Conservation (phyloP, 1,139 yeast species). For the Geotrichum carabidarum region DNA sequence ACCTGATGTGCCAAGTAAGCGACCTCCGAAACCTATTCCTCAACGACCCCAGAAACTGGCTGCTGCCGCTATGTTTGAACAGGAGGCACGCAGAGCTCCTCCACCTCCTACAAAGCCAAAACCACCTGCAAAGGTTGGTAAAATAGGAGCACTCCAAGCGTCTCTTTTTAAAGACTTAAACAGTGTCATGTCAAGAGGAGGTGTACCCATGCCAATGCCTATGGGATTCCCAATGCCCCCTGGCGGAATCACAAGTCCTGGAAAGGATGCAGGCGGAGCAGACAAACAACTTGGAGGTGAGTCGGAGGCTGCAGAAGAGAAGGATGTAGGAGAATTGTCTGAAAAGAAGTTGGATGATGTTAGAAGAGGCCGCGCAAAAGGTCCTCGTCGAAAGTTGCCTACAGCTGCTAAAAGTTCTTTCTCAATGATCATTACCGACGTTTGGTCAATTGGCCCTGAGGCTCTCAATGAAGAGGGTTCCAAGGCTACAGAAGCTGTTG, state of each 20-base stretch:
- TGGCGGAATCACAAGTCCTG: constrained; percentile 9
- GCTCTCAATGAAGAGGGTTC: not conserved
- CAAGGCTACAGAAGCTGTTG: not conserved
- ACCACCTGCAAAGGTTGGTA: constrained; percentile 17
- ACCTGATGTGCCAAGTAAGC: not conserved
- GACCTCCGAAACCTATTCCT: constrained; percentile 13
- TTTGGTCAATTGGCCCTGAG: constrained; percentile 29
- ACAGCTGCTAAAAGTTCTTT: constrained; percentile 38
- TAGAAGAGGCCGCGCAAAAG: constrained; percentile 56
- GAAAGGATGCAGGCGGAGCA: constrained; percentile 21
- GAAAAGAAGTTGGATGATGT: constrained; percentile 30
- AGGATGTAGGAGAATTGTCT: constrained; percentile 12
- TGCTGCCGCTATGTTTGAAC: constrained; percentile 11
- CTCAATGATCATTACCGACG: constrained; percentile 24
- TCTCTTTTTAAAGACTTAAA: constrained; percentile 36
- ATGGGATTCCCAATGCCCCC: constrained; percentile 25
- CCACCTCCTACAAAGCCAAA: constrained; percentile 18
- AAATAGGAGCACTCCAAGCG: constrained; percentile 34
- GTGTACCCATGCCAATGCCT: constrained; percentile 29
- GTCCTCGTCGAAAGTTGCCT: constrained; percentile 81
- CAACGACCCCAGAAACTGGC: constrained; percentile 13
- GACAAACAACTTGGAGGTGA: not conserved
- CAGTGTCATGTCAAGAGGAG: constrained; percentile 35
- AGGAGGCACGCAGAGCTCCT: constrained; percentile 4
- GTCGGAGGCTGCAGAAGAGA: constrained; percentile 18